Conservation (phyloP, 2,329 filamentous ascomycete species). For the Trichoderma sp. region DNA sequence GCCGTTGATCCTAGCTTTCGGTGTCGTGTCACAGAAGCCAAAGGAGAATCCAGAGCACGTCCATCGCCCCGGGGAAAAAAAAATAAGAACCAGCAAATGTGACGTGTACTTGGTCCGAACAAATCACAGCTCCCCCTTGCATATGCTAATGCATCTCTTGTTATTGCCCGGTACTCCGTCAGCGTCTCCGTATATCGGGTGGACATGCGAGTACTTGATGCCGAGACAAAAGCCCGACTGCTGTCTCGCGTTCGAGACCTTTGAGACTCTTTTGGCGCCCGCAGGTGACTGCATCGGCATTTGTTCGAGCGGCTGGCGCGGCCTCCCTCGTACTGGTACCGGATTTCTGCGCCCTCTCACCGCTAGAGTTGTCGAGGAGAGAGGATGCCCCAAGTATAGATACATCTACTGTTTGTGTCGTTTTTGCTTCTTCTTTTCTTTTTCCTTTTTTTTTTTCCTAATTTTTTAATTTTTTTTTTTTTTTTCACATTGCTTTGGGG, state of each 20-base stretch:
- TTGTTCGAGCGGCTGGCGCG: conserved; percentile 4
- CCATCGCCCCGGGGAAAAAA: neutral
- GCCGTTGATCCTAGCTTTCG: neutral
- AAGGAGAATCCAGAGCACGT: neutral
- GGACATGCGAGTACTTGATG: neutral
- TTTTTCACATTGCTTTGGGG: neutral
- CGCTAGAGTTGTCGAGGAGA: neutral
- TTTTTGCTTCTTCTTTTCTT: too few species aligned
- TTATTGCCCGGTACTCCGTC: neutral
- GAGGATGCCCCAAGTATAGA: neutral
- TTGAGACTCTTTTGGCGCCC: neutral
- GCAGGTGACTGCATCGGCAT: neutral
- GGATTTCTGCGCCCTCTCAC: neutral
- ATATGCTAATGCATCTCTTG: neutral
- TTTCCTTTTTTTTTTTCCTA: neutral
- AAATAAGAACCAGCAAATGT: neutral
- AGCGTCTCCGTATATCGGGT: neutral
- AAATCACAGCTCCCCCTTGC: neutral
- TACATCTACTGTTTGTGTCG: neutral
- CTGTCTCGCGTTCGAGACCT: conserved; percentile 6
- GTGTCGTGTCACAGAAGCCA: neutral
- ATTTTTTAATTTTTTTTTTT: neutral
- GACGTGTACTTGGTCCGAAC: neutral
- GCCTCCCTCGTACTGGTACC: neutral
- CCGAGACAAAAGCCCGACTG: neutral